Base-by-base conservation (phyloP, 2,329 filamentous ascomycete species). In the Aspergillus phoenicis region DNA sequence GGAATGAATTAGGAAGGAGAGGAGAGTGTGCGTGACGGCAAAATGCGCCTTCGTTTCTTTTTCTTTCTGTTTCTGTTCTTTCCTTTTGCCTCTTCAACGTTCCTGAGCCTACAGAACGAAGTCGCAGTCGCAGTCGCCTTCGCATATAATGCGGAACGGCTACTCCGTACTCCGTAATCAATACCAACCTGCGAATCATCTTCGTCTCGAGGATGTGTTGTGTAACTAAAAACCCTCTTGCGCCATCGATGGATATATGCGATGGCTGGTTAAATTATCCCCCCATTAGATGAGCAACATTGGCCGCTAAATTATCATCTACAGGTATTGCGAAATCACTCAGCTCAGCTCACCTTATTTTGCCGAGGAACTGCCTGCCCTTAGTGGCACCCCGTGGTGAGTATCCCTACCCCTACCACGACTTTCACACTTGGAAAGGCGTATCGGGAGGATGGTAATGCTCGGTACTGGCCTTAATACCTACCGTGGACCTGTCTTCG, bases 301-400 rank as follows among this genome's bases (percentile, higher is more conserved):
- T 48, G 45, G 20, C 45, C 45, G 45, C 45, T 48, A 48, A 47
- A 47, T 47, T 26, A 47, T 47, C 22, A 47, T 47, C 43, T 13
- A 24, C 20, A 22, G 10, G 43, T 30, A 48, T 48, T 28, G 45
- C 45, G 45, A 48, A 17, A 48, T 48, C 22, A 22, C 45, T 48
- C 45, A 45, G 41, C 24, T 48, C 45, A 45, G 41, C 41, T 45
- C 41, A 45, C 45, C 45, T 48, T 48, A 48, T 48, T 48, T 48
- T 48, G 45, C 45, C 45, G 45, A 48, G 45, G 45, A 48, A 48
- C 22, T 28, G 24, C 24, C 22, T 28, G 24, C 24, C 45, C 20
- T n/a, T 48, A 28, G 45, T 48, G 45, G 45, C 45, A n/a, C 39
- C 39, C 39, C 2, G n/a, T 36, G 33, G 33, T 36, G 33, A 36